phyloP scores from a whole-genome alignment of 2,329 filamentous ascomycete species.

The Diaporthe batatas region DNA sequence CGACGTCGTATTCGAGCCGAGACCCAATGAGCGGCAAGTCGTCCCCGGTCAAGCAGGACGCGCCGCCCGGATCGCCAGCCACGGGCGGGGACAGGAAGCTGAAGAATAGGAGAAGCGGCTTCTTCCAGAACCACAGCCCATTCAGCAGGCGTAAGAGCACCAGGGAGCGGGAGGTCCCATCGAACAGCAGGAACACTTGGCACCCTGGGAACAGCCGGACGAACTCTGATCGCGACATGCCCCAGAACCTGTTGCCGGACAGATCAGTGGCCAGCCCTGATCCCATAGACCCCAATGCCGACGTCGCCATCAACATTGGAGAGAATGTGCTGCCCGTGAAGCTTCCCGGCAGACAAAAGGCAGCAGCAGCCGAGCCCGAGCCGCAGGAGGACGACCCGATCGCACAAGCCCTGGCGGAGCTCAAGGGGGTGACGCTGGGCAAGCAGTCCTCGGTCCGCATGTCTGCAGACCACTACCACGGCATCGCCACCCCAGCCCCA shows the following conservation, averaged over 20 bases:
- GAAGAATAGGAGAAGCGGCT: slow-evolving; percentile 81
- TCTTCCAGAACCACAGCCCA: slow-evolving; percentile 93
- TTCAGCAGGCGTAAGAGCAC: slow-evolving; percentile 90
- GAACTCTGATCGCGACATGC: slow-evolving; percentile 54
- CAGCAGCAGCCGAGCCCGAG: slow-evolving; percentile 54
- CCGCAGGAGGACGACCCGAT: slow-evolving; percentile 85
- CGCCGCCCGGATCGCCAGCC: slow-evolving; percentile 52
- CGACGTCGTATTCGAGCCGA: slow-evolving; percentile 88
- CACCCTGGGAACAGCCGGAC: slow-evolving; percentile 49
- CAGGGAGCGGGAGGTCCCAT: slow-evolving; percentile 77
- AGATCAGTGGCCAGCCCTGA: slow-evolving; percentile 76
- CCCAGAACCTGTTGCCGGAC: slow-evolving; percentile 55
- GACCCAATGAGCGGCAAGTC: slow-evolving; percentile 81
- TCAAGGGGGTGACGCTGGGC: slow-evolving; percentile 82
- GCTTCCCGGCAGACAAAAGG: slow-evolving; percentile 75
- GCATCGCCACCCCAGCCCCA: slow-evolving; percentile 86
- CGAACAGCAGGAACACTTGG: slow-evolving; percentile 72
- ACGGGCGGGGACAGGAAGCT: slow-evolving; percentile 74
- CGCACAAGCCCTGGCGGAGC: slow-evolving; percentile 89
- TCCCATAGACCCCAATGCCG: slow-evolving; percentile 90
- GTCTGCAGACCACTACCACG: slow-evolving; percentile 95
- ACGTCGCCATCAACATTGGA: slow-evolving; percentile 92
- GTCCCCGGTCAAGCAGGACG: slow-evolving; percentile 79
- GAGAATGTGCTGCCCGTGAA: slow-evolving; percentile 97
- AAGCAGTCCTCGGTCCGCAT: slow-evolving; percentile 88